phyloP scores from a whole-genome alignment of 495 filamentous ascomycete genomes.

The Venustampulla echinocandica region DNA sequence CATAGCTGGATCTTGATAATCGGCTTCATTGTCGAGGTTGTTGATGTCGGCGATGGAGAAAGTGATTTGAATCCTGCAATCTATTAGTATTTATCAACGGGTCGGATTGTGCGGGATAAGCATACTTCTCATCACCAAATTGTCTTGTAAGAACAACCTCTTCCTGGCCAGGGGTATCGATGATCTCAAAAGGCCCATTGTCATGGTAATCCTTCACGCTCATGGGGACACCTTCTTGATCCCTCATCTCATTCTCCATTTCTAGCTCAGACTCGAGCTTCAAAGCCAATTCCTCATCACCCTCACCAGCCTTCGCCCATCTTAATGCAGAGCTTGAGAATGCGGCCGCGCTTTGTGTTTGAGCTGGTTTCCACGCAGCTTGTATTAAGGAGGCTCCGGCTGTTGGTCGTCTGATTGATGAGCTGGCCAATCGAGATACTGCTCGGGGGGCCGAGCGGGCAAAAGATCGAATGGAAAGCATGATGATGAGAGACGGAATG shows the following conservation, averaged over 20 bases:
- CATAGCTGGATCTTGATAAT: slow-evolving; percentile 47
- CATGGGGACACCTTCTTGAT: slow-evolving; percentile 47
- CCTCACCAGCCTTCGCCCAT: slow-evolving; percentile 50
- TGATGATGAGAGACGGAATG: slow-evolving; percentile 43
- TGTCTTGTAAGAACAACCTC: slow-evolving; percentile 77
- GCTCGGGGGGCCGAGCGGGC: slow-evolving; percentile 65
- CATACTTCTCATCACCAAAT: slow-evolving; percentile 82
- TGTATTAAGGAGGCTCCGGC: slow-evolving; percentile 32
- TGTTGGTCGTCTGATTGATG: slow-evolving; percentile 42
- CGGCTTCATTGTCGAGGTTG: slow-evolving; percentile 53
- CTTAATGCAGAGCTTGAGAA: slow-evolving; percentile 64
- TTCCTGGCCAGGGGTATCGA: slow-evolving; percentile 73
- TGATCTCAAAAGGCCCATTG: slow-evolving; percentile 60
- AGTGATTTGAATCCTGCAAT: slow-evolving; percentile 70
- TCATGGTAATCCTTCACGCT: slow-evolving; percentile 67
- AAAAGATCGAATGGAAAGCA: slow-evolving; percentile 68
- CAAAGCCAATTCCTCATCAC: slow-evolving; percentile 62
- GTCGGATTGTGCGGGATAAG: slow-evolving; percentile 2
- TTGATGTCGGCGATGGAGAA: slow-evolving; percentile 92
- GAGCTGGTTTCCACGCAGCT: slow-evolving; percentile 41
- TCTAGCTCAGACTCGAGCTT: slow-evolving; percentile 73
- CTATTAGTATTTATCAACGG: slow-evolving; percentile 15
- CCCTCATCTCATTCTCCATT: slow-evolving; percentile 51
- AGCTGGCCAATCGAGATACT: slow-evolving; percentile 49
- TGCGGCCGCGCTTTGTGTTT: slow-evolving; percentile 50